Conservation (phyloP, 1,139 yeast species). For the Yamadazyma atlantica region DNA sequence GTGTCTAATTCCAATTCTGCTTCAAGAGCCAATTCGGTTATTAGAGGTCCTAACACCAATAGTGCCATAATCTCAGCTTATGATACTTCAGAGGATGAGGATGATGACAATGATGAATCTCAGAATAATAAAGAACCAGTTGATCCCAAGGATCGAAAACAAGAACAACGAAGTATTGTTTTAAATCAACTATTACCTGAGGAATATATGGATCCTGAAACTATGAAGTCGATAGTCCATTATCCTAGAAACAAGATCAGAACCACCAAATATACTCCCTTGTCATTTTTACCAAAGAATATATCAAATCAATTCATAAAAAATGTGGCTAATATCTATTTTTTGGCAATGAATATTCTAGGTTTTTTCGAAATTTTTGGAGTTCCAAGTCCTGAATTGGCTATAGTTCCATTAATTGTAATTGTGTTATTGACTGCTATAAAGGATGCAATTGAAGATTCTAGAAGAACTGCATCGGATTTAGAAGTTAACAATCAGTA, state of each 20-base stretch:
- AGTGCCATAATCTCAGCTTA: conserved; percentile 21
- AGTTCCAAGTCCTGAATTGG: conserved; percentile 54
- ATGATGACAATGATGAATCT: conserved; percentile 17
- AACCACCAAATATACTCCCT: conserved; percentile 61
- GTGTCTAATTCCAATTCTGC: conserved; percentile 7
- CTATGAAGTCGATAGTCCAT: conserved; percentile 27
- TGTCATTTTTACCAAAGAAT: conserved; percentile 55
- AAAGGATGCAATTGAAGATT: conserved; percentile 60
- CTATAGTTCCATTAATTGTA: conserved; percentile 60
- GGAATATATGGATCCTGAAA: conserved; percentile 51
- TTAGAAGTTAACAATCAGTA: conserved; percentile 53
- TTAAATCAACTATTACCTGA: conserved; percentile 71
- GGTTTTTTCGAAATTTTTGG: conserved; percentile 58
- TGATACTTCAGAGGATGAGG: conserved; percentile 26
- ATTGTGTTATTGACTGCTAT: conserved; percentile 55
- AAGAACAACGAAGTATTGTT: conserved; percentile 54
- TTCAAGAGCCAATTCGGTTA: conserved; percentile 13
- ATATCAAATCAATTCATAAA: conserved; percentile 47
- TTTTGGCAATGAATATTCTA: conserved; percentile 49
- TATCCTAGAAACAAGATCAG: conserved; percentile 58
- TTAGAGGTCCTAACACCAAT: conserved; percentile 17
- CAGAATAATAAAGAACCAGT: conserved; percentile 25
- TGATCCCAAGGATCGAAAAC: conserved; percentile 43
- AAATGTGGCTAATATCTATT: conserved; percentile 57
- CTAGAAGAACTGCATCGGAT: conserved; percentile 52